phyloP scores from a whole-genome alignment of 2,329 filamentous ascomycete species.

The Colletotrichum sp. region DNA sequence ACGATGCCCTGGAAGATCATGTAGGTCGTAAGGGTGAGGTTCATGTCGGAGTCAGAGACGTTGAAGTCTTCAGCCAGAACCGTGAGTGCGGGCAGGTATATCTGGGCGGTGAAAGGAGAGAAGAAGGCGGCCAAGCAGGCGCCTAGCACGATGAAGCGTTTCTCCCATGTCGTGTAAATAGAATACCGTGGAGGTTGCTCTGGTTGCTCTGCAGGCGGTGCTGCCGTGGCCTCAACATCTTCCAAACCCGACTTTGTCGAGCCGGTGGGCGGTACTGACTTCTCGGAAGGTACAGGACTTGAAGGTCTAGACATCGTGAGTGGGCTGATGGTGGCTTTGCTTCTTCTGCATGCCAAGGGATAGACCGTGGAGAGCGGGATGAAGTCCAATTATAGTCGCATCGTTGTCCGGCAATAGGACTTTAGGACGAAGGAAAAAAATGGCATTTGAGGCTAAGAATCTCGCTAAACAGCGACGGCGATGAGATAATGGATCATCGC shows the following conservation, averaged over 20 bases:
- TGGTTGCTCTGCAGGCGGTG: not conserved
- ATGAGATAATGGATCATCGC: not conserved
- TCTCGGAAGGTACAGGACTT: not conserved
- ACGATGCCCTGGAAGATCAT: slow-evolving; percentile 66
- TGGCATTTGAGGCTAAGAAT: not conserved
- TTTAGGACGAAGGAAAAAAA: not conserved
- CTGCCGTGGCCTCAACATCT: slow-evolving; percentile 1
- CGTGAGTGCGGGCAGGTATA: slow-evolving; percentile 60
- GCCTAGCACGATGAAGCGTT: slow-evolving; percentile 44
- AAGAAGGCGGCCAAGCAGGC: slow-evolving; percentile 46
- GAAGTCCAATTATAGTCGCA: not conserved
- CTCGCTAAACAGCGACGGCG: not conserved
- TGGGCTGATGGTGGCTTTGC: not conserved
- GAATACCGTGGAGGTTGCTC: slow-evolving; percentile 35
- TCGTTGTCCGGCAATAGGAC: not conserved
- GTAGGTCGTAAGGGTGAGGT: slow-evolving; percentile 59
- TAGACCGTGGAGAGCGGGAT: not conserved
- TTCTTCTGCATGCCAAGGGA: not conserved
- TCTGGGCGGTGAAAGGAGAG: slow-evolving; percentile 52
- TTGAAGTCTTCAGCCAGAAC: slow-evolving; percentile 51
- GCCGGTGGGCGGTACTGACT: not conserved
- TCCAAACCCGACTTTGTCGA: not conserved
- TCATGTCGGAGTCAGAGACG: slow-evolving; percentile 47
- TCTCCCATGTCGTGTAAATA: slow-evolving; percentile 42
- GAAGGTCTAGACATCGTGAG: not conserved